Evolutionary conservation across 2,329 filamentous ascomycete genomes (phyloP), one percentile per base, ranked within the genome.

Genomic region (Orbilia blumenaviensis): DNA sequence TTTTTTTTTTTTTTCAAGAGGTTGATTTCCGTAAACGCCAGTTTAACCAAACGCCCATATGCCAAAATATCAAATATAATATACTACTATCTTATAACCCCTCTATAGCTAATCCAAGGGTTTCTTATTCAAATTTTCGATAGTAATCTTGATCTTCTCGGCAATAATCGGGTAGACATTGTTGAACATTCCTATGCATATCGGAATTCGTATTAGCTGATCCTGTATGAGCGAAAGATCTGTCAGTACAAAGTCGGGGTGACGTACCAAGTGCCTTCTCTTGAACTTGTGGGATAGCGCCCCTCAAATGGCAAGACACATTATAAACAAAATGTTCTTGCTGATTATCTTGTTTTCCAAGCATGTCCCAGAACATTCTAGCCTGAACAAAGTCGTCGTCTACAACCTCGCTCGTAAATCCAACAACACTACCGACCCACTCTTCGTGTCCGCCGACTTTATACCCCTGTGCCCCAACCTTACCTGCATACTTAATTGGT

Each of bases 201-300:
- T 21, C 25, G 18, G 14, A 64, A n/a, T n/a, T n/a, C n/a, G n/a
- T n/a, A n/a, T n/a, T n/a, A n/a, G n/a, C n/a, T n/a, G n/a, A n/a
- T n/a, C n/a, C n/a, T n/a, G n/a, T n/a, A n/a, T n/a, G n/a, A n/a
- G n/a, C n/a, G n/a, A n/a, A n/a, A n/a, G n/a, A n/a, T n/a, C n/a
- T n/a, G n/a, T n/a, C n/a, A n/a, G n/a, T n/a, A n/a, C n/a, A n/a
- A 34, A 34, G 29, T 5, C 5, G 29, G 8, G 14, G 10, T 81
- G 89, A 90, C 87, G 89, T 89, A 61, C 84, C 86, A 79, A 89
- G 90, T 14, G 88, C 88, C 44, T 86, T 84, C 79, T 86, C 84
- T 38, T 89, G 85, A 38, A 88, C 87, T 78, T 86, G 86, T 72
- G 84, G 83, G 78, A 86, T 83, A 1, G 88, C 88, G 60, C 82